Evolutionary conservation across 805 yeast genomes (phyloP).

Genomic region (Wickerhamiella galacta): DNA sequence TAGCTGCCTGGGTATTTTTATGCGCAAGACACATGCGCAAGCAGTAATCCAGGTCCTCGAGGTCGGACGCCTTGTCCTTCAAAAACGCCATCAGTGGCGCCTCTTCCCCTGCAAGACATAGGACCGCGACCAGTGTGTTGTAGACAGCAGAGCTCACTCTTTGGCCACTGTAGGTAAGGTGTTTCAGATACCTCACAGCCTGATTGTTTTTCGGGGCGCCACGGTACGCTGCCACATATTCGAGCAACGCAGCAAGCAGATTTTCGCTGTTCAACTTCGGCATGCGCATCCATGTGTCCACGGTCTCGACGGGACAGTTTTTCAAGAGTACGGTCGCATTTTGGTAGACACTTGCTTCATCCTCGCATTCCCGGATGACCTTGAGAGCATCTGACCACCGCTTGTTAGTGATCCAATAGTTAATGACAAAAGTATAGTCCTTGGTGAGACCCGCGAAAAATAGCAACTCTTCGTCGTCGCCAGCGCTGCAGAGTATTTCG

Average conservation of each 20-base stretch:
- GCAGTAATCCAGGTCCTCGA: slow-evolving; percentile 49
- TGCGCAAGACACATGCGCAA: slow-evolving; percentile 53
- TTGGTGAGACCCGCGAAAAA: slow-evolving; percentile 48
- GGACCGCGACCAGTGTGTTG: slow-evolving; percentile 52
- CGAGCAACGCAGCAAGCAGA: slow-evolving; percentile 59
- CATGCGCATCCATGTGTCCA: slow-evolving; percentile 59
- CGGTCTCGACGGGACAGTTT: slow-evolving; percentile 51
- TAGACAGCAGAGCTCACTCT: slow-evolving; percentile 36
- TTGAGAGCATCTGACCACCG: slow-evolving; percentile 61
- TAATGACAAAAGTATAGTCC: slow-evolving; percentile 53
- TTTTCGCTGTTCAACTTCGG: slow-evolving; percentile 39
- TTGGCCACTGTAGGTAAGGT: slow-evolving; percentile 29
- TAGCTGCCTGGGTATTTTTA: slow-evolving; percentile 45
- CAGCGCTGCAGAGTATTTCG: slow-evolving; percentile 52
- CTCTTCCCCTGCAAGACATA: slow-evolving; percentile 36
- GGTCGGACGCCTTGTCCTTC: slow-evolving; percentile 22
- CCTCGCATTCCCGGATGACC: slow-evolving; percentile 29
- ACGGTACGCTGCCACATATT: slow-evolving; percentile 32
- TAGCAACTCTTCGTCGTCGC: slow-evolving; percentile 45
- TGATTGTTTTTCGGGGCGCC: slow-evolving; percentile 36
- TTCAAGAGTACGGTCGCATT: slow-evolving; percentile 52
- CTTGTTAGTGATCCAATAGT: slow-evolving; percentile 49
- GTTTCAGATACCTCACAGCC: slow-evolving; percentile 46
- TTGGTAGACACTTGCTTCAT: slow-evolving; percentile 37
- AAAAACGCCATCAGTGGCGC: slow-evolving; percentile 34